Conservation (phyloP, 305 asterid genomes). For the Rubia tinctorum region DNA sequence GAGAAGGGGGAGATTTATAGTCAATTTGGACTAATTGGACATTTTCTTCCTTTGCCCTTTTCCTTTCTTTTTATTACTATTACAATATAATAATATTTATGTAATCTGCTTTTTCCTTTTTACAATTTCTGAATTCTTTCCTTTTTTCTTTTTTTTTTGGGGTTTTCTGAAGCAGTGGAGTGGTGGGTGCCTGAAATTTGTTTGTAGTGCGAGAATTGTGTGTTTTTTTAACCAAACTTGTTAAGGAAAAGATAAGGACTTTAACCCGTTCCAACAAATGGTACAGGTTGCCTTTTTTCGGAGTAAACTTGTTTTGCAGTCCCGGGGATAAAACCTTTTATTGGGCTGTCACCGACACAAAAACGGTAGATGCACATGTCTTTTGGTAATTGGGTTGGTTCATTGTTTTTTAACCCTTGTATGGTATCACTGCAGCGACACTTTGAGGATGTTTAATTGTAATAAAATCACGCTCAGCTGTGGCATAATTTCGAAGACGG, state of each 20-base stretch:
- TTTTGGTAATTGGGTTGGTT: neutral
- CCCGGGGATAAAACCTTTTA: neutral
- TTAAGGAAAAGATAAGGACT: neutral
- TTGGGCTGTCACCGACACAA: constrained; percentile 19
- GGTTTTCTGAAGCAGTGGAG: neutral
- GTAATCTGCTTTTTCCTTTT: neutral
- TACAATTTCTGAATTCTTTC: neutral
- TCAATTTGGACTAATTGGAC: constrained; percentile 25
- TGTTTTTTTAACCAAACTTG: neutral
- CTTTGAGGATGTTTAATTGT: neutral
- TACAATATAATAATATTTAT: too few relatives aligned
- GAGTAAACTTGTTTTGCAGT: neutral
- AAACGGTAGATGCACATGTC: constrained; percentile 12
- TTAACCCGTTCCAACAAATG: constrained; percentile 20
- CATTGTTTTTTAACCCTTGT: neutral
- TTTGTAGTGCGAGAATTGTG: neutral
- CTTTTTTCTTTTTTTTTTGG: neutral
- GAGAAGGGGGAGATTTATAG: constrained; percentile 52
- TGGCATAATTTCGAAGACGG: neutral
- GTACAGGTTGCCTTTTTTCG: constrained; percentile 11
- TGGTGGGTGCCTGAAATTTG: neutral
- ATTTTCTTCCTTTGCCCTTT: neutral
- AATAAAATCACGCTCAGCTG: neutral
- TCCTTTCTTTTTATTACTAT: neutral
- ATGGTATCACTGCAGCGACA: too few relatives aligned